Percentiles rank a stretch among this genome's conserved stretches.
phyloP scores from a whole-genome alignment of 768 basidiomycete species.

The Suillus paluster region DNA sequence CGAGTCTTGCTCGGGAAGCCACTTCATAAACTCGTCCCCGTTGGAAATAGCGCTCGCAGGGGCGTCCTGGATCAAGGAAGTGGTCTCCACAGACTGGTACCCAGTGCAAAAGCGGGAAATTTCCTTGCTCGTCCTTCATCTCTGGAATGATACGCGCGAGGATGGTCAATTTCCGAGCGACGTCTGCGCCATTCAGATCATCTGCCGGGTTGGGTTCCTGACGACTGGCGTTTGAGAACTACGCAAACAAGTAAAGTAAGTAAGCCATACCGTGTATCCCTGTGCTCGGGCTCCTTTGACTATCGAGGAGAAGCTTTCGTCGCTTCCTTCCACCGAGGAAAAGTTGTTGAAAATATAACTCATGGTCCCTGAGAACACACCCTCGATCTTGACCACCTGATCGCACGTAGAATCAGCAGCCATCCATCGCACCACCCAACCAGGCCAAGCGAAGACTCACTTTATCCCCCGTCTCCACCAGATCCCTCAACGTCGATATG shows the following conservation, averaged over 20 bases:
- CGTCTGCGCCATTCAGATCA: slow-evolving; percentile 96
- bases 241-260: neutral
- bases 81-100: slow-evolving; percentile 78
- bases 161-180: slow-evolving; percentile 96
- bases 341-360: slow-evolving; percentile 99
- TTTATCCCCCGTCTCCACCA: slow-evolving; percentile 92
- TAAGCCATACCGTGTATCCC: slow-evolving; percentile 81
- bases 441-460: slow-evolving; percentile 41
- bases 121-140: slow-evolving; percentile 14
- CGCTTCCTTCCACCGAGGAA: slow-evolving; percentile 68
- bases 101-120: slow-evolving; percentile 64
- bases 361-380: slow-evolving; percentile 97
- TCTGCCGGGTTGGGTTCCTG: slow-evolving; percentile 98
- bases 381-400: slow-evolving; percentile 89
- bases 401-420: slow-evolving; percentile 1
- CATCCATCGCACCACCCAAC: slow-evolving; percentile 6
- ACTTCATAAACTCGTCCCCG: slow-evolving; percentile 82
- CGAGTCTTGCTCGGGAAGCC: slow-evolving; percentile 81
- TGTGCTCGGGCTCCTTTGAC: slow-evolving; percentile 88
- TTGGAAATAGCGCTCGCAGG: slow-evolving; percentile 62
- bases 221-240: neutral
- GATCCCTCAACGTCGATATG: slow-evolving; percentile 88
- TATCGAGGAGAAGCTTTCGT: slow-evolving; percentile 85
- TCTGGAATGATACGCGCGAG: slow-evolving; percentile 78
- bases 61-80: slow-evolving; percentile 82